These are phyloP conservation scores for Gracilaria domingensis DNA, from an alignment of 23 red algal species.

Conservation along the genomic window DNA sequence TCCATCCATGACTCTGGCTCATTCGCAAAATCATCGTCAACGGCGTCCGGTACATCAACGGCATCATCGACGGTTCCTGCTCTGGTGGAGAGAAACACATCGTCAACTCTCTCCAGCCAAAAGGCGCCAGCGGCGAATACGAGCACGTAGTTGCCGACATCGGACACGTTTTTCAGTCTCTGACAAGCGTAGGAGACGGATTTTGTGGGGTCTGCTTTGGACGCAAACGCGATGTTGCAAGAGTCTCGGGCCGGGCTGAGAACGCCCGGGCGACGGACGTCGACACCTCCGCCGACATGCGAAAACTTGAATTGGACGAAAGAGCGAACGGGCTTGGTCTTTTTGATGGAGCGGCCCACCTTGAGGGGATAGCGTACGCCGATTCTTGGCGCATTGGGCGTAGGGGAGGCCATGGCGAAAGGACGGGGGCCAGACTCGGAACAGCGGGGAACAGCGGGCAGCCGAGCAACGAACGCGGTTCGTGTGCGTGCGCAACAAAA, in stretches of 20 bases:
- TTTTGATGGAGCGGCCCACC: not conserved
- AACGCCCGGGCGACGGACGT: not conserved
- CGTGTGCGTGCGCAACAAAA: too few species aligned
- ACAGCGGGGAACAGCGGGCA: not conserved
- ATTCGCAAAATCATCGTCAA: not conserved
- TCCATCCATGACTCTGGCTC: constrained; percentile 31
- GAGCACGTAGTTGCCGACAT: constrained; percentile 1
- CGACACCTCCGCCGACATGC: not conserved
- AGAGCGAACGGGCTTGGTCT: not conserved
- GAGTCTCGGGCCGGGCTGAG: not conserved
- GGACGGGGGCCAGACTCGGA: not conserved
- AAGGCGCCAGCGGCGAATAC: constrained; percentile 15
- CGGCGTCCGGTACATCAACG: not conserved
- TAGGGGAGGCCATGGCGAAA: not conserved
- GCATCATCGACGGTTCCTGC: not conserved
- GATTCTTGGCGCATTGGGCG: not conserved
- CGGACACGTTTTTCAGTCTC: not conserved
- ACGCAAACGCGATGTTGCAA: not conserved
- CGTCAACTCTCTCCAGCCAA: constrained; percentile 21
- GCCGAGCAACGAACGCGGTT: not conserved
- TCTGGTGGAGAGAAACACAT: not conserved
- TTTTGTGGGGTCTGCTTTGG: not conserved
- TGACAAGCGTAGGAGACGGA: not conserved
- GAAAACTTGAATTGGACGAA: not conserved
- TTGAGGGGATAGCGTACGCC: constrained; percentile 11